phyloP scores from a whole-genome alignment of 306 rosid species.

The Lupinus albus region DNA sequence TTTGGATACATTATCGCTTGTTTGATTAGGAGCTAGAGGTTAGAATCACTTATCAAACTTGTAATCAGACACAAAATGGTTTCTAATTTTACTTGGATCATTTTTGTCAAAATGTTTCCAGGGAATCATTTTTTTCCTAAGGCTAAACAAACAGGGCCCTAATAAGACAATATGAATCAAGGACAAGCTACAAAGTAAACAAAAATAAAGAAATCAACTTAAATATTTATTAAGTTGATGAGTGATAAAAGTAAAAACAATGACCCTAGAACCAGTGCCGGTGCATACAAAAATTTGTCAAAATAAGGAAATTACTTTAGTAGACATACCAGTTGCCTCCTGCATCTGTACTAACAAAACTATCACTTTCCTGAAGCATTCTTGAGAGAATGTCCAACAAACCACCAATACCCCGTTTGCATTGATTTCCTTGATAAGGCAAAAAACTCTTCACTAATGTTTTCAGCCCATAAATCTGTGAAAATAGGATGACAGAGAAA shows the following conservation, averaged over 20 bases:
- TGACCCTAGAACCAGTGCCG: constrained; percentile 3
- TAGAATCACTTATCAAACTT: too few species aligned
- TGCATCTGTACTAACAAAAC: constrained; percentile 38
- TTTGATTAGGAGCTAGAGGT: too few species aligned
- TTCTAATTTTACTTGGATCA: too few species aligned
- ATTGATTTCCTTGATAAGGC: constrained; percentile 59
- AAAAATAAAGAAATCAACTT: constrained; percentile 7
- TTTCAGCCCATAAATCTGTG: constrained; percentile 89
- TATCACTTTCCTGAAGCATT: constrained; percentile 55
- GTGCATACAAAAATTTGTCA: constrained; percentile 33
- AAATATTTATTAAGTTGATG: not conserved
- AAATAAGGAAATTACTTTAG: constrained; percentile 17
- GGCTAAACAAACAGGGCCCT: too few species aligned
- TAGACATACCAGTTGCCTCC: constrained; percentile 47
- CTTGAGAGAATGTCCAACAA: constrained; percentile 59
- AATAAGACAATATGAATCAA: not conserved
- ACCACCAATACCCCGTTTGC: constrained; percentile 45
- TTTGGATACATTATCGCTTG: too few species aligned
- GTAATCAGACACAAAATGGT: too few species aligned
- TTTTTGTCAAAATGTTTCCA: too few species aligned
- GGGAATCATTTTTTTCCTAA: too few species aligned
- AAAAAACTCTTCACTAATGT: constrained; percentile 77
- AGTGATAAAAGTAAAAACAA: constrained; percentile 14
- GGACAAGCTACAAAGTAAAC: not conserved
- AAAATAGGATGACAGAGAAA: constrained; percentile 32